These are phyloP conservation scores for Copromyces sp. DNA, from an alignment of 495 filamentous ascomycete genomes.

Conservation along the genomic window DNA sequence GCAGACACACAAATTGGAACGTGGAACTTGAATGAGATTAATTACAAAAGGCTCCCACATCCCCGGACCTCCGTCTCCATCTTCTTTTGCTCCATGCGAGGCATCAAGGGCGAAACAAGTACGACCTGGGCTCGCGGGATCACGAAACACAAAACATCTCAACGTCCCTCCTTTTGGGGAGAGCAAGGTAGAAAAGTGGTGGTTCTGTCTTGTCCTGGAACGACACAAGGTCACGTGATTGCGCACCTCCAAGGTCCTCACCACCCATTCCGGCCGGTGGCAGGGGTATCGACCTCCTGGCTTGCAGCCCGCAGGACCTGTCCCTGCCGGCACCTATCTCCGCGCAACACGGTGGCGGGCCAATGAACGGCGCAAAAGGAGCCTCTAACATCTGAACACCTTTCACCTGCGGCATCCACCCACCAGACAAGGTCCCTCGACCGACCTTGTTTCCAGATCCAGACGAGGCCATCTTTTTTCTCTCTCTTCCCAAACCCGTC, in stretches of 20 bases:
- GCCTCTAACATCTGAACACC: conserved; percentile 27
- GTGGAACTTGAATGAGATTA: not conserved
- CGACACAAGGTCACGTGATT: not conserved
- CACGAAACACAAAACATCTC: not conserved
- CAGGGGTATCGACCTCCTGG: not conserved
- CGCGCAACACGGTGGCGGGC: not conserved
- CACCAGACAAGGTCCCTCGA: not conserved
- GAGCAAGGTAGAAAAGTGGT: not conserved
- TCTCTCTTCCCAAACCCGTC: not conserved
- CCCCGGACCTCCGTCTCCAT: not conserved
- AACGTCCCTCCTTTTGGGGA: not conserved
- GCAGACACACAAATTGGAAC: not conserved
- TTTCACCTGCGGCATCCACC: conserved; percentile 19
- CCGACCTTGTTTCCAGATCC: not conserved
- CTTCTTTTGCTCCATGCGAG: not conserved
- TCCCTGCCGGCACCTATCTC: not conserved
- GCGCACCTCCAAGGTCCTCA: not conserved
- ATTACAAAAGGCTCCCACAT: not conserved
- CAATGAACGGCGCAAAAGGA: conserved; percentile 2
- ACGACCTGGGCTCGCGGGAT: not conserved
- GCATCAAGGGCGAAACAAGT: not conserved
- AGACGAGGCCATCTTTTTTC: conserved; percentile 5
- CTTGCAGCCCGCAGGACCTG: not conserved
- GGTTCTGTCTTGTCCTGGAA: not conserved
- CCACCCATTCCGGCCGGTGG: not conserved